Percentiles rank a stretch among this genome's conserved stretches.
Evolutionary conservation across 2,329 filamentous ascomycete genomes (phyloP).

Genomic region (Alternaria dauci): DNA sequence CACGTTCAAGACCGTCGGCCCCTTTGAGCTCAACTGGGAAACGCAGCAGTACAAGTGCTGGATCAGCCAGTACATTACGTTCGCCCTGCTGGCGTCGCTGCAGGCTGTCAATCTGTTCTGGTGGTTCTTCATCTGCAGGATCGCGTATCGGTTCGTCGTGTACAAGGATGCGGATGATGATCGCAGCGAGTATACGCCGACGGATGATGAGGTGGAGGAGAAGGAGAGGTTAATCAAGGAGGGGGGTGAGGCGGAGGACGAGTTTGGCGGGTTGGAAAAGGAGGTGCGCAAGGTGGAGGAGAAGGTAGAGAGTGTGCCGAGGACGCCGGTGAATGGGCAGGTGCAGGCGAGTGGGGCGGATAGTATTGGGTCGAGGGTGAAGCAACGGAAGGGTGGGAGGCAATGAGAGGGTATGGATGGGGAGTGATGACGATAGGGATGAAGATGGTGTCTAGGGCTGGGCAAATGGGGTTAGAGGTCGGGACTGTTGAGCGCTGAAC

Average conservation of each 20-base stretch:
- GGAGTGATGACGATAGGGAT: background rate
- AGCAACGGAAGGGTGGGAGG: constrained; percentile 28
- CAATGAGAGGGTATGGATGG: background rate
- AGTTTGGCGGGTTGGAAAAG: constrained; percentile 41
- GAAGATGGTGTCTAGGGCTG: background rate
- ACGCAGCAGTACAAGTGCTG: constrained; percentile 79
- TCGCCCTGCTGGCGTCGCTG: constrained; percentile 69
- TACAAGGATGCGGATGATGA: constrained; percentile 72
- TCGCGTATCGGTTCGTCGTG: constrained; percentile 74
- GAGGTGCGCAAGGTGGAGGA: constrained; percentile 10
- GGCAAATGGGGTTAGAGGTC: background rate
- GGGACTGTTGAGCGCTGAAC: background rate
- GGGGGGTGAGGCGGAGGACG: constrained; percentile 40
- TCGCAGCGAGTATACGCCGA: constrained; percentile 70
- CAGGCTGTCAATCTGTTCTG: constrained; percentile 83
- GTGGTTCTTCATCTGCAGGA: constrained; percentile 79
- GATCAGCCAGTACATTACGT: constrained; percentile 73
- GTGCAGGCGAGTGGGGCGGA: constrained; percentile 18
- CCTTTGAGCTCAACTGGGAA: constrained; percentile 79
- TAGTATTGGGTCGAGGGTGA: constrained; percentile 28
- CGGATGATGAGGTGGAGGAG: constrained; percentile 56
- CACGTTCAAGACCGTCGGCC: constrained; percentile 76
- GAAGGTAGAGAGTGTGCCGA: constrained; percentile 28
- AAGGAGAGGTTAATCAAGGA: constrained; percentile 24
- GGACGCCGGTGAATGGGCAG: constrained; percentile 20